A percentile compares a stretch with the other conserved stretches of the same genome.
These are phyloP conservation scores for Penicillium samsonianum DNA, from an alignment of 495 filamentous ascomycete genomes.

Conservation along the genomic window DNA sequence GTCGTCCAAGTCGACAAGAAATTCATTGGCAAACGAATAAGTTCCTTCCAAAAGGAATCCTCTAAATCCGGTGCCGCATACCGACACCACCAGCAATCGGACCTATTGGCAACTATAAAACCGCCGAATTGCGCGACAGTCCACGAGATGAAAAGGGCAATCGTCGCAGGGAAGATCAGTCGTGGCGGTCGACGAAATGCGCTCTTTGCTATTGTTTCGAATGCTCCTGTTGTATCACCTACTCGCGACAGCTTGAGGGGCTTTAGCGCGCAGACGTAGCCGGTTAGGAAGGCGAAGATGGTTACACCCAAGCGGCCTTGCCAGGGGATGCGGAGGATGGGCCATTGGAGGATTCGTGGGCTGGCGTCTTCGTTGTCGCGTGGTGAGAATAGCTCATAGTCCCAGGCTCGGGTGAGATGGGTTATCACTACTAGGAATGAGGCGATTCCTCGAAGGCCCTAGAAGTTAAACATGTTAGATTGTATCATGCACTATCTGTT, in stretches of 20 bases:
- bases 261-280: conserved; percentile 69
- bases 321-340: conserved; percentile 62
- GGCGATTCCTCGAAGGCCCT: conserved; percentile 67
- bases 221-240: conserved; percentile 55
- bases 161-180: conserved; percentile 60
- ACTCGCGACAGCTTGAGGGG: conserved; percentile 60
- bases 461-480: conserved; percentile 23
- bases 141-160: conserved; percentile 63
- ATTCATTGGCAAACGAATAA: conserved; percentile 48
- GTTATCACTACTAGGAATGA: conserved; percentile 67
- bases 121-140: conserved; percentile 60
- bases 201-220: conserved; percentile 58
- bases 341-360: conserved; percentile 59
- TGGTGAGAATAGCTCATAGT: conserved; percentile 60
- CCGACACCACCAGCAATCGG: conserved; percentile 62
- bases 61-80: conserved; percentile 53
- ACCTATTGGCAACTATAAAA: conserved; percentile 57
- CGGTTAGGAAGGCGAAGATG: conserved; percentile 67
- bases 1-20: conserved; percentile 61
- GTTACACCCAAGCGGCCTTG: conserved; percentile 68
- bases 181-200: conserved; percentile 66
- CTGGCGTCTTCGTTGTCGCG: conserved; percentile 46
- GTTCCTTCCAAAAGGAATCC: conserved; percentile 39
- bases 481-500: not conserved
- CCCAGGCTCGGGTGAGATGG: conserved; percentile 64